phyloP scores from a whole-genome alignment of 2,329 filamentous ascomycete genomes.

The Diaporthe ilicicola region DNA sequence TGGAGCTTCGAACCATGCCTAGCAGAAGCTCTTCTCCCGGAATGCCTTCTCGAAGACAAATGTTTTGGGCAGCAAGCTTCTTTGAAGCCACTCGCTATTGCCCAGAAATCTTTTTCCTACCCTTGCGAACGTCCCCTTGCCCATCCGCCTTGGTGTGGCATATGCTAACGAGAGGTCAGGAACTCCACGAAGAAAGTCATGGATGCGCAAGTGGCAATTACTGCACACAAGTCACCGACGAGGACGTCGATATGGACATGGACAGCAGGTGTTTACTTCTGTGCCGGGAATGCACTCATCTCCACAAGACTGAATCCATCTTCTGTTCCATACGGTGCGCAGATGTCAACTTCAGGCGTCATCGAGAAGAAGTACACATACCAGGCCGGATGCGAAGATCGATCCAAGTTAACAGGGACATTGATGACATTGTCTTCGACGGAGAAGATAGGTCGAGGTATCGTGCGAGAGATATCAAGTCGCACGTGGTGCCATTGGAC shows the following conservation, averaged over 20 bases:
- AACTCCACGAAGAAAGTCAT: conserved; percentile 38
- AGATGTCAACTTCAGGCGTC: conserved; percentile 42
- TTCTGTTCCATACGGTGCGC: conserved; percentile 46
- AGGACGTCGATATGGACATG: conserved; percentile 36
- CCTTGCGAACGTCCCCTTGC: neutral
- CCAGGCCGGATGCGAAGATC: conserved; percentile 35
- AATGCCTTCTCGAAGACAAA: neutral
- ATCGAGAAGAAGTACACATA: conserved; percentile 44
- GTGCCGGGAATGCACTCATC: conserved; percentile 45
- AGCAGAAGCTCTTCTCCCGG: too few species aligned
- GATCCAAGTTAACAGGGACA: conserved; percentile 30
- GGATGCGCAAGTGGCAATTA: conserved; percentile 37
- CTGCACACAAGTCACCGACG: conserved; percentile 38
- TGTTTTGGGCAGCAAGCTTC: too few species aligned
- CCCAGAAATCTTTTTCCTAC: neutral
- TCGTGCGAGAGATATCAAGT: conserved; percentile 36
- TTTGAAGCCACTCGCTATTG: too few species aligned
- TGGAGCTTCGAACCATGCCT: neutral
- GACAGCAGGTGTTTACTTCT: conserved; percentile 36
- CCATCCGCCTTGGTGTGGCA: neutral
- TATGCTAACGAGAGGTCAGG: conserved; percentile 33
- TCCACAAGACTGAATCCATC: conserved; percentile 39
- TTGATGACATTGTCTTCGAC: conserved; percentile 33
- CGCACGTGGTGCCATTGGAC: conserved; percentile 33
- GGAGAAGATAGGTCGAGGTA: conserved; percentile 32